Percentiles rank a stretch among this genome's conserved stretches.
Conservation (phyloP, 2,329 filamentous ascomycete genomes). For the Diaporthe citri region DNA sequence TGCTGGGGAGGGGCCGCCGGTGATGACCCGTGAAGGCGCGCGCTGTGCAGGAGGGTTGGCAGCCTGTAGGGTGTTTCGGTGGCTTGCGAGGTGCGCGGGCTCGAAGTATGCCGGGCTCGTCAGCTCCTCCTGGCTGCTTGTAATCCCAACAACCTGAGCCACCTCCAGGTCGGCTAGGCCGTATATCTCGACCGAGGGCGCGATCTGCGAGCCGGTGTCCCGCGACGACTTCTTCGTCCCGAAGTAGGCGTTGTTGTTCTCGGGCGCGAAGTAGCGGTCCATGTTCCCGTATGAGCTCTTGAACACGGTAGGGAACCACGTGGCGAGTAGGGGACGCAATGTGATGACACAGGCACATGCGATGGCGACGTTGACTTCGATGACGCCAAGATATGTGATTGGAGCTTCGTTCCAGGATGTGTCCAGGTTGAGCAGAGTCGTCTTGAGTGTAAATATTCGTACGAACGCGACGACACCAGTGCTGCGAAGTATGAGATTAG, state of each 20-base stretch:
- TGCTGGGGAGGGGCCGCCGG: not conserved
- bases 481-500: constrained; percentile 23
- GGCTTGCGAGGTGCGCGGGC: constrained; percentile 13
- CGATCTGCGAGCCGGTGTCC: not conserved
- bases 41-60: not conserved
- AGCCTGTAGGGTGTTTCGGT: not conserved
- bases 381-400: constrained; percentile 49
- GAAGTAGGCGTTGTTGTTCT: constrained; percentile 12
- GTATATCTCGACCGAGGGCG: constrained; percentile 17
- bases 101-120: constrained; percentile 12
- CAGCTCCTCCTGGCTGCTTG: constrained; percentile 13
- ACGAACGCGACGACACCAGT: constrained; percentile 47
- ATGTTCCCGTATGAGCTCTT: constrained; percentile 11
- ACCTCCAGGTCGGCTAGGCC: constrained; percentile 33
- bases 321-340: constrained; percentile 47
- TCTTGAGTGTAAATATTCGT: constrained; percentile 48
- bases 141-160: constrained; percentile 19
- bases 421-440: constrained; percentile 43
- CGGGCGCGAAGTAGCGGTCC: constrained; percentile 19
- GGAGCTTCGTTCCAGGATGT: constrained; percentile 49
- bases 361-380: constrained; percentile 49
- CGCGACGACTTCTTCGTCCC: constrained; percentile 28
- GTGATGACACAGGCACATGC: constrained; percentile 48
- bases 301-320: constrained; percentile 40
- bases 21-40: not conserved